Evolutionary conservation across 2,329 filamentous ascomycete species (phyloP).

Genomic region (Rutstroemia sydowiana): DNA sequence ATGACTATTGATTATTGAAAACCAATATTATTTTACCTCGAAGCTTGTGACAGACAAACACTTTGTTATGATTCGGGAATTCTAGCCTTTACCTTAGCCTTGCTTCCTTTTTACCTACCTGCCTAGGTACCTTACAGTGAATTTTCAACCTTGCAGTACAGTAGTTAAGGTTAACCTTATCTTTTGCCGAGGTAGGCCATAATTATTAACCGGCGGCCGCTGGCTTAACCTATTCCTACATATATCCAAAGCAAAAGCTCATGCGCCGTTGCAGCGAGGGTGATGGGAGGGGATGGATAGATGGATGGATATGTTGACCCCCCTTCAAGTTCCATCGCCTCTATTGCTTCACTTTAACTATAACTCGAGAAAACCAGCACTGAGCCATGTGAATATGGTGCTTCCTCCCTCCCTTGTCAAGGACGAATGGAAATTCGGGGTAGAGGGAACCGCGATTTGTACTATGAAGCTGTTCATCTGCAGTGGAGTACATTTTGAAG

Average conservation of each 20-base stretch:
- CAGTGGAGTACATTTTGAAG: neutral
- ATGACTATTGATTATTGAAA: too few species aligned
- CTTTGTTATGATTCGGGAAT: too few species aligned
- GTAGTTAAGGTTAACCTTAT: neutral
- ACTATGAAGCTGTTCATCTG: neutral
- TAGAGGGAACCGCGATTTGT: neutral
- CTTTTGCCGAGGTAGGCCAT: constrained; percentile 9
- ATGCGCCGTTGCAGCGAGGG: too few species aligned
- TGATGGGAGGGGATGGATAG: too few species aligned
- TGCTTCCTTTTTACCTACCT: neutral
- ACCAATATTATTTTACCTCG: neutral
- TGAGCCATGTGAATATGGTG: too few species aligned
- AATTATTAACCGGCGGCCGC: neutral
- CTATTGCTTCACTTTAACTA: too few species aligned
- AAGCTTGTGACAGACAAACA: neutral
- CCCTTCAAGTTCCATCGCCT: too few species aligned
- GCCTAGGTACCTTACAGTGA: neutral
- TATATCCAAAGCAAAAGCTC: too few species aligned
- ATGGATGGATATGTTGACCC: too few species aligned
- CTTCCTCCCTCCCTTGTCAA: too few species aligned
- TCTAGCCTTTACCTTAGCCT: neutral
- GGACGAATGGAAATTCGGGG: neutral
- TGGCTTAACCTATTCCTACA: constrained; percentile 1
- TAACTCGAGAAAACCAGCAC: too few species aligned
- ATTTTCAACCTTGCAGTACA: neutral